Evolutionary conservation across 352 stramenopile species (phyloP).

Genomic region (Pythium rhizo-oryzae): DNA sequence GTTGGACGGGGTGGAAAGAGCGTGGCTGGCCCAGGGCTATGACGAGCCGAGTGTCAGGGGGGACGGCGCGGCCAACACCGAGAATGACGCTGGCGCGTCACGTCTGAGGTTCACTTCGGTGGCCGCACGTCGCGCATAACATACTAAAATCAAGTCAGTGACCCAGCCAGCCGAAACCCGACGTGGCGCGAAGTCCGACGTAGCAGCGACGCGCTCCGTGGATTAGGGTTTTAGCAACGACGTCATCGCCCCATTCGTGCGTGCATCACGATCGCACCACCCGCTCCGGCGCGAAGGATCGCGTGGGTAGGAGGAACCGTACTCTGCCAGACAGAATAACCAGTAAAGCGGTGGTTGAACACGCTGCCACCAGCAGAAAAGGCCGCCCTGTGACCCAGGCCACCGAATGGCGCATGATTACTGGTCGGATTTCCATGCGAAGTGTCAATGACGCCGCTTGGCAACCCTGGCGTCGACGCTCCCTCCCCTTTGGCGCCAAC

Average conservation of each 20-base stretch:
- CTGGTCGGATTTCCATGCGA: not conserved
- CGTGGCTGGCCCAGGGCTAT: constrained; percentile 14
- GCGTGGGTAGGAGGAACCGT: not conserved
- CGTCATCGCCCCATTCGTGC: constrained; percentile 17
- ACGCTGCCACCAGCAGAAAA: not conserved
- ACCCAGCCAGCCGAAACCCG: not conserved
- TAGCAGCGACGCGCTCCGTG: constrained; percentile 19
- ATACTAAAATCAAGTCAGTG: constrained; percentile 24
- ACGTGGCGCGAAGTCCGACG: constrained; percentile 18
- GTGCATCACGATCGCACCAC: constrained; percentile 15
- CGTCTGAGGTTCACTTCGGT: constrained; percentile 17
- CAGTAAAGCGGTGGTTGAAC: not conserved
- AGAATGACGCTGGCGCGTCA: constrained; percentile 38
- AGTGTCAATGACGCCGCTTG: too few relatives aligned
- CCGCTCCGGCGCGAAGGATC: not conserved
- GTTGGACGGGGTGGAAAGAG: not conserved
- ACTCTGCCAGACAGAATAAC: constrained; percentile 20
- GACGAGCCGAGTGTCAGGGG: constrained; percentile 36
- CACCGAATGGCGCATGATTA: not conserved
- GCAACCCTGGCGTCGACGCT: too few relatives aligned
- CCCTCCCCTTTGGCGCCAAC: too few relatives aligned
- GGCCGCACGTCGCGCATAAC: not conserved
- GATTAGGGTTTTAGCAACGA: constrained; percentile 14
- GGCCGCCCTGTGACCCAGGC: not conserved
- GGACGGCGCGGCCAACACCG: constrained; percentile 20